Base-by-base conservation (phyloP, 768 basidiomycete genomes). In the Mycena epipterygia region DNA sequence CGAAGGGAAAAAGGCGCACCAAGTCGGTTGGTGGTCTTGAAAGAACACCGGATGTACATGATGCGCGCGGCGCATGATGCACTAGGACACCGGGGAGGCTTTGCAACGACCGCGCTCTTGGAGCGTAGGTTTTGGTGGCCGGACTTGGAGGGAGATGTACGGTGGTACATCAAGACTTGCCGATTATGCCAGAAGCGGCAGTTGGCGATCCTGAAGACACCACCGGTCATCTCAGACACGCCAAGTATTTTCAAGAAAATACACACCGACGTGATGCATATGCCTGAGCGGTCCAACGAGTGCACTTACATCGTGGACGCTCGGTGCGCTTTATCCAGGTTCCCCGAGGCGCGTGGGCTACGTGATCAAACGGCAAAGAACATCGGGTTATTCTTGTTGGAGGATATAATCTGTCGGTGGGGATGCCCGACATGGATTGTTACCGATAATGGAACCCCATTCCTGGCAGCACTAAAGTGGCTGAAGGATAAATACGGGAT, bases 341-440 rank as follows among this genome's bases (percentile, higher is more conserved):
- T 76, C 61, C 74, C 71, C 12, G 77, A 81, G 37, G 76, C 73
- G 37, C 25, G 73, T 0, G 72, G 71, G 30, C 57, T 81, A 7
- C 55, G 70, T 14, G 56, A 64, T 0, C 76, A 82, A 33, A 79
- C 69, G 1, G 74, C 68, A 5, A 58, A 73, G n/a, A 49, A 62
- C 0, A 65, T 82, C 2, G 79, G 61, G 1, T 17, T 59, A 14
- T 81, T 79, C 72, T 71, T 82, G 12, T 76, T 79, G 19, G 73
- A 80, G 42, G 77, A 79, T 0, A 74, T 81, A n/a, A 59, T 84
- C 12, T 85, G 80, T 67, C 62, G 79, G 21, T 85, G 82, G 83
- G 83, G 84, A n/a, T 75, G 77, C 4, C 30, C 83, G 1, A 44
- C 44, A 6, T 78, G 82, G 58, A 79, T 85, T 16, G 76, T 84